phyloP scores from a whole-genome alignment of 768 basidiomycete species.

The Agrocybe pediades region DNA sequence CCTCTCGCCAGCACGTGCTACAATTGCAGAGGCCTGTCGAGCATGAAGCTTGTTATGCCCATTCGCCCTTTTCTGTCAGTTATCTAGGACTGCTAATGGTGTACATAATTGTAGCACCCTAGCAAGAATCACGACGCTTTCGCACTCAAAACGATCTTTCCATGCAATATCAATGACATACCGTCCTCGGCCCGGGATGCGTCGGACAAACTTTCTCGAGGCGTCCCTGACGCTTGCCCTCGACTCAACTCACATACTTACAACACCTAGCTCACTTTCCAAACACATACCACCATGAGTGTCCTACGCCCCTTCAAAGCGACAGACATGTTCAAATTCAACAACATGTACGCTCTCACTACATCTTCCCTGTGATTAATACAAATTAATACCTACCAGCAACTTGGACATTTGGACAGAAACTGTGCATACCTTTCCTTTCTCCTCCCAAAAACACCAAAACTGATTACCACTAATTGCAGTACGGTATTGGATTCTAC shows the following conservation, averaged over 20 bases:
- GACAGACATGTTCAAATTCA: conserved; percentile 90
- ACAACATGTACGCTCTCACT: conserved; percentile 67
- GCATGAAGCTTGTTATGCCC: too few species aligned
- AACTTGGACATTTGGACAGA: conserved; percentile 98
- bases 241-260: not conserved
- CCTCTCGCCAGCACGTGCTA: too few species aligned
- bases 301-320: conserved; percentile 84
- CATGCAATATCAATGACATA: too few species aligned
- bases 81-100: too few species aligned
- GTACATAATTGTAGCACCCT: too few species aligned
- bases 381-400: conserved; percentile 36
- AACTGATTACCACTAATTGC: not conserved
- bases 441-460: not conserved
- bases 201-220: too few species aligned
- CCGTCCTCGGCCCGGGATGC: conserved; percentile 1
- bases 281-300: conserved; percentile 61
- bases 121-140: too few species aligned
- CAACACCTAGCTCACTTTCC: not conserved
- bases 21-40: too few species aligned
- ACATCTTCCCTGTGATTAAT: not conserved
- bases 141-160: too few species aligned
- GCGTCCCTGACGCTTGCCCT: not conserved
- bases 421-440: conserved; percentile 61
- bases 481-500: conserved; percentile 92
- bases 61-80: too few species aligned